These are phyloP conservation scores for Elongisporangium undulatum DNA, from an alignment of 352 stramenopile genomes.

Conservation along the genomic window DNA sequence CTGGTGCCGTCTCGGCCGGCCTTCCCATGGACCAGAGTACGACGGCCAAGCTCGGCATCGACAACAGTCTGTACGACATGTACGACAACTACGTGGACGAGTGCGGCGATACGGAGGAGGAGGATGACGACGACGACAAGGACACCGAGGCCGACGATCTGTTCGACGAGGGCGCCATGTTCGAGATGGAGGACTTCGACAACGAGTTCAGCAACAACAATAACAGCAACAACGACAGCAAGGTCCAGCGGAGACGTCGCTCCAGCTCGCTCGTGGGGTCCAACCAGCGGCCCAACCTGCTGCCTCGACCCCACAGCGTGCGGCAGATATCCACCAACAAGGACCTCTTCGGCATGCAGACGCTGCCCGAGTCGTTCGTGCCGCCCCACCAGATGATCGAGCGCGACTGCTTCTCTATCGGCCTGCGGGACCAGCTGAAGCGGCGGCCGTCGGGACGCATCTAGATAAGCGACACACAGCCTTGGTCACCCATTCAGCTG, in stretches of 20 bases:
- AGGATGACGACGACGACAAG: constrained; percentile 24
- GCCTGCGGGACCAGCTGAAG: constrained; percentile 67
- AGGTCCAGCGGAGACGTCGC: constrained; percentile 9
- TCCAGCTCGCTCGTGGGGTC: constrained; percentile 4
- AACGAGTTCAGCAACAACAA: constrained; percentile 13
- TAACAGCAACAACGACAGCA: constrained; percentile 18
- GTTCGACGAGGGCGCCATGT: constrained; percentile 54
- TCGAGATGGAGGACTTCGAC: constrained; percentile 73
- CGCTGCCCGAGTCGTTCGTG: constrained; percentile 61
- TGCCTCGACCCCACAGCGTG: constrained; percentile 12
- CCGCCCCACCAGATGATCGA: constrained; percentile 71
- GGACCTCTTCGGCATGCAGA: constrained; percentile 14
- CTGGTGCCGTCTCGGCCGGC: constrained; percentile 1
- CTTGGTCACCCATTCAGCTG: neutral
- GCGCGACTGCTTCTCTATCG: constrained; percentile 66
- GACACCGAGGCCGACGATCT: constrained; percentile 25
- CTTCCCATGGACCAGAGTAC: neutral
- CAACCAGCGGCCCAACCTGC: constrained; percentile 6
- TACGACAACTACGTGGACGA: constrained; percentile 24
- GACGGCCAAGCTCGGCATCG: constrained; percentile 4
- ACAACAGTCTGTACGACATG: constrained; percentile 11
- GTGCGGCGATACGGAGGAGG: constrained; percentile 36
- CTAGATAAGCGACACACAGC: neutral
- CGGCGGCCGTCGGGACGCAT: constrained; percentile 22
- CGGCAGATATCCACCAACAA: constrained; percentile 21